These are phyloP conservation scores for Pelargonium exstipulatum DNA, from an alignment of 441 rosid species.

Conservation along the genomic window DNA sequence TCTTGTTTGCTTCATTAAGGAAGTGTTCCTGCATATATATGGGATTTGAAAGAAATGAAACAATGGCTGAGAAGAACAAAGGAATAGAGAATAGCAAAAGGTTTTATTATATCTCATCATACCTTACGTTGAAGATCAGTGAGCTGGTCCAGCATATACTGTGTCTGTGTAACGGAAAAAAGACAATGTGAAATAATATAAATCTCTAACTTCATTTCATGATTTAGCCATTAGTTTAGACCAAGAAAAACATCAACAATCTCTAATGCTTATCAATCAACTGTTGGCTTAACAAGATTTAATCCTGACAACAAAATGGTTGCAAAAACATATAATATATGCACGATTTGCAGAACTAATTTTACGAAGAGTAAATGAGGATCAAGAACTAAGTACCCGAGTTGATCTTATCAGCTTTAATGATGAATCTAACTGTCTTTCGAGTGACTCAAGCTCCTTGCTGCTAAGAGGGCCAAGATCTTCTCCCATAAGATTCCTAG, in stretches of 20 bases:
- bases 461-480: conserved; percentile 87
- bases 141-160: conserved; percentile 90
- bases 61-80: neutral
- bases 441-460: conserved; percentile 92
- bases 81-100: neutral
- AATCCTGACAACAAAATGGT: too few relatives aligned
- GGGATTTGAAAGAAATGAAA: neutral
- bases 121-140: conserved; percentile 90
- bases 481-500: conserved; percentile 87
- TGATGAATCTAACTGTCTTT: conserved; percentile 90
- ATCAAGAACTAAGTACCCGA: conserved; percentile 35
- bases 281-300: too few relatives aligned
- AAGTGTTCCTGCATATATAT: conserved; percentile 52
- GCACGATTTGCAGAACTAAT: too few relatives aligned
- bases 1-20: conserved; percentile 71
- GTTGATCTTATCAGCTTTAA: conserved; percentile 88
- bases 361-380: neutral
- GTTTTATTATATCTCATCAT: neutral
- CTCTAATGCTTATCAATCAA: neutral
- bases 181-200: too few relatives aligned
- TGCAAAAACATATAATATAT: too few relatives aligned
- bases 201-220: too few relatives aligned
- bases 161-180: conserved; percentile 46
- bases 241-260: neutral
- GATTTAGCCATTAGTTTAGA: neutral